Conservation (phyloP, 164 flowering plant species). For the Pachysandra terminalis region DNA sequence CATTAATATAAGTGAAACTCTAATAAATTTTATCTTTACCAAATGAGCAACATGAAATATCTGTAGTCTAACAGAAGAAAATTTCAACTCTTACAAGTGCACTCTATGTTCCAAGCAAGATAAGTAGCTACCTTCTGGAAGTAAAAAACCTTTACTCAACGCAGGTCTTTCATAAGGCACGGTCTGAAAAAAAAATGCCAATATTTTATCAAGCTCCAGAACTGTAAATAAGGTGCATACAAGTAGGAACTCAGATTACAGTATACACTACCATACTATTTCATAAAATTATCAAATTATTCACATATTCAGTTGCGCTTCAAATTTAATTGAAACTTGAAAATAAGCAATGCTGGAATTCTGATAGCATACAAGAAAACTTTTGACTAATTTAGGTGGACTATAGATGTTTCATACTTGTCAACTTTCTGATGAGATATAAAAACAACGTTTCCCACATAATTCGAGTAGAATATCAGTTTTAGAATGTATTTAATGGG, state of each 20-base stretch:
- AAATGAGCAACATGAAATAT: not conserved
- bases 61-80: not conserved
- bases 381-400: not conserved
- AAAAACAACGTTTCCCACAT: too few relatives aligned
- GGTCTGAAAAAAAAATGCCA: conserved; percentile 41
- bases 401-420: not conserved
- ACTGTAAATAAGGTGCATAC: not conserved
- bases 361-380: not conserved
- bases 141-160: conserved; percentile 85
- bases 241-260: too few relatives aligned
- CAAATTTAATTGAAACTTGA: too few relatives aligned
- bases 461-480: not conserved
- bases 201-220: conserved; percentile 2
- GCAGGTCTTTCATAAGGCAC: conserved; percentile 97
- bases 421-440: not conserved
- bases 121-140: conserved; percentile 72
- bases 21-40: not conserved
- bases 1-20: not conserved
- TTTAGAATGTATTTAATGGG: not conserved
- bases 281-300: too few relatives aligned
- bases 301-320: too few relatives aligned
- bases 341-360: too few relatives aligned
- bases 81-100: not conserved
- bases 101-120: not conserved
- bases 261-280: too few relatives aligned